Evolutionary conservation across 176 grass and related monocot species (phyloP).

Genomic region (Cymbopogon citratus): DNA sequence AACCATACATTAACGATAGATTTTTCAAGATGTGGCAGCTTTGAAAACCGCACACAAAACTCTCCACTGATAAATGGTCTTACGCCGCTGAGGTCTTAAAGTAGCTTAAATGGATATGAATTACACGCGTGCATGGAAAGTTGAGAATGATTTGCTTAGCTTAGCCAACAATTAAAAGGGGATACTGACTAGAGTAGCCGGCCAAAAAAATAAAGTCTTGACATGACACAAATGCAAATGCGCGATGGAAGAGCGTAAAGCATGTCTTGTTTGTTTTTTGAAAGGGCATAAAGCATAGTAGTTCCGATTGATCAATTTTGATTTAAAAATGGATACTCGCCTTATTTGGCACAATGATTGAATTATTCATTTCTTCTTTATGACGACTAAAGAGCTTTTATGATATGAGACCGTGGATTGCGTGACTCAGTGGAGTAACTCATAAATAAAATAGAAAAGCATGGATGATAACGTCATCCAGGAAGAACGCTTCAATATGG

Average conservation of each 20-base stretch:
- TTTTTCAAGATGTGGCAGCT: neutral
- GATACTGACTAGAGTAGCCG: neutral
- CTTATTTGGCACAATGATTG: neutral
- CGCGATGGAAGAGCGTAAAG: neutral
- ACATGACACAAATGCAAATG: slow-evolving; percentile 16
- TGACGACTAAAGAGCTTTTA: neutral
- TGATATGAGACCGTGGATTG: neutral
- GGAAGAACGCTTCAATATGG: neutral
- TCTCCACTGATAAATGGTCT: too few relatives aligned
- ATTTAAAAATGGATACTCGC: neutral
- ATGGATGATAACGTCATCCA: neutral
- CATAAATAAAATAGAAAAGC: neutral
- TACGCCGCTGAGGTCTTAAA: slow-evolving; percentile 3
- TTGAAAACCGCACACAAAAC: too few relatives aligned
- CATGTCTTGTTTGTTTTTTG: neutral
- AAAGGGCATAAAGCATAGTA: neutral
- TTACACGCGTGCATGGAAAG: slow-evolving; percentile 21
- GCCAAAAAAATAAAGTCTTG: neutral
- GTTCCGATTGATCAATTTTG: neutral
- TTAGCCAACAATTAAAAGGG: slow-evolving; percentile 25
- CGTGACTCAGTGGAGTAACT: neutral
- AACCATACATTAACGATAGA: neutral
- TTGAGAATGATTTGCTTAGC: slow-evolving; percentile 6
- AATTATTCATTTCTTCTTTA: neutral
- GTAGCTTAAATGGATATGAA: slow-evolving; percentile 16